Evolutionary conservation across 2,329 filamentous ascomycete species (phyloP).

Genomic region (Madurella fahalii): DNA sequence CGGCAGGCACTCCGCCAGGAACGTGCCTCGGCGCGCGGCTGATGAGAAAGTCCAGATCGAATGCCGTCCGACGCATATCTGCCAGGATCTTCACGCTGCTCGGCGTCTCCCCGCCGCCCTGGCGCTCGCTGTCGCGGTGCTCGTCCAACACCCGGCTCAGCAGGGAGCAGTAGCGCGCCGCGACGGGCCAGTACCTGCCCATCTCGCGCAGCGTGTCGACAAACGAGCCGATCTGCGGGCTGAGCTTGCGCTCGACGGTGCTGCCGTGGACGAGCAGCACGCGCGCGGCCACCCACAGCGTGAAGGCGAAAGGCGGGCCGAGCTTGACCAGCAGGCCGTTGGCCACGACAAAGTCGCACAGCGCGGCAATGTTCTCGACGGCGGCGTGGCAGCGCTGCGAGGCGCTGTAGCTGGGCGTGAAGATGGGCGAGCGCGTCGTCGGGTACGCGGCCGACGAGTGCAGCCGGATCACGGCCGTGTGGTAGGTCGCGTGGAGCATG

Average conservation of each 20-base stretch:
- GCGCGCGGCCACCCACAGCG: conserved; percentile 85
- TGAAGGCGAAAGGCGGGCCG: conserved; percentile 87
- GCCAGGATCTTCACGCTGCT: conserved; percentile 82
- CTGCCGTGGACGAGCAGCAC: conserved; percentile 85
- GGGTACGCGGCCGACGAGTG: conserved; percentile 93
- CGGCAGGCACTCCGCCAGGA: conserved; percentile 23
- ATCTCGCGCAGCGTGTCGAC: conserved; percentile 78
- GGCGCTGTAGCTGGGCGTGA: conserved; percentile 82
- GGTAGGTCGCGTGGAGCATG: conserved; percentile 86
- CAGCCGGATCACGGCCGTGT: conserved; percentile 83
- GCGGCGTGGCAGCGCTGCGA: conserved; percentile 78
- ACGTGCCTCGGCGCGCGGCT: conserved; percentile 66
- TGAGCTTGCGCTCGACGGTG: conserved; percentile 79
- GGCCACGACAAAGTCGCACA: conserved; percentile 73
- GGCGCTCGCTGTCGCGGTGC: conserved; percentile 71
- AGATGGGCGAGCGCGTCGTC: conserved; percentile 81
- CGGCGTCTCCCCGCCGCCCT: conserved; percentile 71
- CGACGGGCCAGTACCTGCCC: conserved; percentile 81
- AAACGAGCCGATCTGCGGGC: conserved; percentile 74
- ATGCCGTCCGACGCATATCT: conserved; percentile 87
- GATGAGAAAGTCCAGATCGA: conserved; percentile 86
- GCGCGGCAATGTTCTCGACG: conserved; percentile 74
- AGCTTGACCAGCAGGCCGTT: conserved; percentile 73
- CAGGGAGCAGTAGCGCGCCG: conserved; percentile 73
- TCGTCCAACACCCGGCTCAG: conserved; percentile 82